Conservation (phyloP, 495 filamentous ascomycete genomes). For the Cairneyella variabilis region DNA sequence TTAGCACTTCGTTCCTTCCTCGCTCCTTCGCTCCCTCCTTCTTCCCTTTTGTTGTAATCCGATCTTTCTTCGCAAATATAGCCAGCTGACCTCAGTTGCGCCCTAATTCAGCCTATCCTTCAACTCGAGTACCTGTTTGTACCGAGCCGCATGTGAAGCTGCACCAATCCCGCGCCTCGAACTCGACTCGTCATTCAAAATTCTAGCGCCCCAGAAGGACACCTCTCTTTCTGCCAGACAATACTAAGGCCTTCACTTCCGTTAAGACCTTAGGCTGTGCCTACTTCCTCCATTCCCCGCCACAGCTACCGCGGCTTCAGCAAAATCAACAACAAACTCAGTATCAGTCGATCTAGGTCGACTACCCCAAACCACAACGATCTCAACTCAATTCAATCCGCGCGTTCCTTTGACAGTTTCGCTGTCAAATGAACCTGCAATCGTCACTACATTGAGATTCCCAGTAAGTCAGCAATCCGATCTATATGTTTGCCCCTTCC, state of each 20-base stretch:
- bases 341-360: constrained; percentile 24
- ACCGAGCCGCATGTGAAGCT: constrained; percentile 12
- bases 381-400: constrained; percentile 25
- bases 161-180: constrained; percentile 15
- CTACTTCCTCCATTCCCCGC: constrained; percentile 1
- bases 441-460: constrained; percentile 35
- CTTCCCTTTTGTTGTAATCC: constrained; percentile 6
- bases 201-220: constrained; percentile 9
- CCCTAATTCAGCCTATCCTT: neutral
- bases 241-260: constrained; percentile 13
- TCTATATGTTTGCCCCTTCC: constrained; percentile 2
- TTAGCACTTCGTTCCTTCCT: neutral
- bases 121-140: neutral
- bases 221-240: neutral
- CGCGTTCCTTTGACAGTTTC: constrained; percentile 62
- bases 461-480: constrained; percentile 11
- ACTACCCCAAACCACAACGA: constrained; percentile 6
- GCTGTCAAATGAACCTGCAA: constrained; percentile 72
- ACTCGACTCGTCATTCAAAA: constrained; percentile 19
- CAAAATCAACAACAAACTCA: constrained; percentile 23
- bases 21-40: constrained; percentile 1
- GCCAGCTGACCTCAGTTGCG: constrained; percentile 15
- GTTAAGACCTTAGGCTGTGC: constrained; percentile 12
- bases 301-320: neutral
- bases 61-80: constrained; percentile 16